Evolutionary conservation across 768 basidiomycete genomes (phyloP).

Genomic region (Strobilomyces dryophilus): DNA sequence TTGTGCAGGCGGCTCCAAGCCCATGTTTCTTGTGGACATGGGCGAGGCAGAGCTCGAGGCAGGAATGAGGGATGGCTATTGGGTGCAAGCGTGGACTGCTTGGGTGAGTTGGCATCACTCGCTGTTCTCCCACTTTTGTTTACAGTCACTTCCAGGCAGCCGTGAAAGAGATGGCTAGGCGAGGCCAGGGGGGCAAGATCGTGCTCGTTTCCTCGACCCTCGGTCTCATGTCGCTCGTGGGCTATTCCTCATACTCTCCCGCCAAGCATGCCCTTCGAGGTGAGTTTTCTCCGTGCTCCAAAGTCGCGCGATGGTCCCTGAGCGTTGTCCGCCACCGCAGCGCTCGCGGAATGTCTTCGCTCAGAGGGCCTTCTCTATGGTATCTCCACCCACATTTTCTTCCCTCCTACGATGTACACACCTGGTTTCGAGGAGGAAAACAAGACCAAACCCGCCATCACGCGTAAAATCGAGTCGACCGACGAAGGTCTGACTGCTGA

Average conservation of each 20-base stretch:
- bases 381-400: constrained; percentile 75
- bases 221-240: constrained; percentile 71
- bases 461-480: constrained; percentile 68
- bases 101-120: constrained; percentile 26
- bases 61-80: constrained; percentile 33
- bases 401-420: constrained; percentile 76
- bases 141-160: constrained; percentile 46
- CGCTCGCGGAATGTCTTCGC: constrained; percentile 78
- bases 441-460: constrained; percentile 70
- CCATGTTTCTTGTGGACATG: constrained; percentile 74
- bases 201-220: constrained; percentile 73
- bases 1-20: constrained; percentile 72
- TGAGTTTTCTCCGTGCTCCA: constrained; percentile 25
- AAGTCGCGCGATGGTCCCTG: not conserved
- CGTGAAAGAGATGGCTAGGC: constrained; percentile 56
- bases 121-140: not conserved
- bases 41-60: constrained; percentile 50
- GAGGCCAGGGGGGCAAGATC: constrained; percentile 61
- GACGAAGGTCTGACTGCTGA: constrained; percentile 66
- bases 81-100: constrained; percentile 48
- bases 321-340: constrained; percentile 32
- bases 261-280: constrained; percentile 85
- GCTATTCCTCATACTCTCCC: constrained; percentile 77
- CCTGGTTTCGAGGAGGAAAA: constrained; percentile 78
- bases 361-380: constrained; percentile 76